These are phyloP conservation scores for Talaromyces sp. DNA, from an alignment of 2,329 filamentous ascomycete species.

Conservation along the genomic window DNA sequence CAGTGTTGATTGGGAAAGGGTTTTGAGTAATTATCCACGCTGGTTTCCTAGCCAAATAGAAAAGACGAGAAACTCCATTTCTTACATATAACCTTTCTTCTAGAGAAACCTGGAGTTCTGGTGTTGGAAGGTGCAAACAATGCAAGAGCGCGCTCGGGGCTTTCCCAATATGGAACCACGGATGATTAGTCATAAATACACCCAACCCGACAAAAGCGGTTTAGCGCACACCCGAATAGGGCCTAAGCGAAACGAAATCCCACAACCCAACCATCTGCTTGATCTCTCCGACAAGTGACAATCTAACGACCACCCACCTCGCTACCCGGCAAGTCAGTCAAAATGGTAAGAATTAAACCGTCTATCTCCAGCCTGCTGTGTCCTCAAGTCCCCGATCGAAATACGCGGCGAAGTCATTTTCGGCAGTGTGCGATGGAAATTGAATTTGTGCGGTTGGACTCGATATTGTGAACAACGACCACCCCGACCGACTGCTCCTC, in stretches of 20 bases:
- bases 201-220: slow-evolving; percentile 26
- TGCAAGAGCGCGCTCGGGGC: neutral
- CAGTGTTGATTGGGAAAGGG: slow-evolving; percentile 58
- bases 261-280: slow-evolving; percentile 44
- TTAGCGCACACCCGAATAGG: slow-evolving; percentile 38
- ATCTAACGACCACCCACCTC: slow-evolving; percentile 45
- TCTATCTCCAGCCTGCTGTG: slow-evolving; percentile 23
- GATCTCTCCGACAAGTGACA: slow-evolving; percentile 43
- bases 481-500: slow-evolving; percentile 5
- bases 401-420: slow-evolving; percentile 12
- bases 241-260: slow-evolving; percentile 51
- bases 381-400: slow-evolving; percentile 27
- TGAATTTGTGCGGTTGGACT: slow-evolving; percentile 23
- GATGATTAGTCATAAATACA: neutral
- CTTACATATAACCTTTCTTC: no score
- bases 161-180: slow-evolving; percentile 6
- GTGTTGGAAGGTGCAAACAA: neutral
- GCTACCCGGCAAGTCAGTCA: slow-evolving; percentile 51
- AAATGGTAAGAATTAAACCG: slow-evolving; percentile 47
- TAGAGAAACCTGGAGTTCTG: neutral
- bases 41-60: neutral
- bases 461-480: slow-evolving; percentile 17
- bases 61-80: no score
- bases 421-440: slow-evolving; percentile 15
- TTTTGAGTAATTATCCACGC: slow-evolving; percentile 35